Conservation (phyloP, 2,329 filamentous ascomycete genomes). For the Corniculantispora saksenae region DNA sequence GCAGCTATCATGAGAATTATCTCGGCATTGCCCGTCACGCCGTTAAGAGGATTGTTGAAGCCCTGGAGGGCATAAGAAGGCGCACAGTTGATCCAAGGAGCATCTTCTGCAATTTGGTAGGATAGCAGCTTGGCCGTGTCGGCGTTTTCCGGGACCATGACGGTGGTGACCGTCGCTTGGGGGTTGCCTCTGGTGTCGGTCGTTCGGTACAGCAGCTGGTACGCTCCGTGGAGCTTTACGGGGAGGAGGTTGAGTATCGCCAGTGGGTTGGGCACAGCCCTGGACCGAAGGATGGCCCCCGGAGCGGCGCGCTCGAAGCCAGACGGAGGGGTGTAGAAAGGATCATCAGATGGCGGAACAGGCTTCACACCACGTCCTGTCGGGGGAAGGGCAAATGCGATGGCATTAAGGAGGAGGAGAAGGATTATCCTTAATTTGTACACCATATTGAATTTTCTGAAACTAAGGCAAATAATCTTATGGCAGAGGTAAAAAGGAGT, state of each 20-base stretch:
- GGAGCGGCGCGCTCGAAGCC: conserved; percentile 20
- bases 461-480: no score
- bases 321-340: conserved; percentile 28
- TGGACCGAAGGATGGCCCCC: no score
- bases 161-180: background rate
- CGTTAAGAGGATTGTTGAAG: background rate
- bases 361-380: background rate
- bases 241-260: no score
- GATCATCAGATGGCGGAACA: conserved; percentile 25
- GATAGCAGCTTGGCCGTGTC: conserved; percentile 32
- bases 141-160: background rate
- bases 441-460: no score
- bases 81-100: conserved; percentile 36
- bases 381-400: no score
- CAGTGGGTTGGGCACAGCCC: no score
- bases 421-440: no score
- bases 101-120: conserved; percentile 40
- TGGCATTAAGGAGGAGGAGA: no score
- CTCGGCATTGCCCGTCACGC: conserved; percentile 20
- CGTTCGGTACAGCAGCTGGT: background rate
- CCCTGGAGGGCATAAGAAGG: conserved; percentile 35
- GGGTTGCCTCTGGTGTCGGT: conserved; percentile 24
- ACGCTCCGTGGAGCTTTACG: no score
- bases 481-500: no score
- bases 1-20: conserved; percentile 31